Base-by-base conservation (phyloP, 1,139 yeast species). In the Diutina siamensis region DNA sequence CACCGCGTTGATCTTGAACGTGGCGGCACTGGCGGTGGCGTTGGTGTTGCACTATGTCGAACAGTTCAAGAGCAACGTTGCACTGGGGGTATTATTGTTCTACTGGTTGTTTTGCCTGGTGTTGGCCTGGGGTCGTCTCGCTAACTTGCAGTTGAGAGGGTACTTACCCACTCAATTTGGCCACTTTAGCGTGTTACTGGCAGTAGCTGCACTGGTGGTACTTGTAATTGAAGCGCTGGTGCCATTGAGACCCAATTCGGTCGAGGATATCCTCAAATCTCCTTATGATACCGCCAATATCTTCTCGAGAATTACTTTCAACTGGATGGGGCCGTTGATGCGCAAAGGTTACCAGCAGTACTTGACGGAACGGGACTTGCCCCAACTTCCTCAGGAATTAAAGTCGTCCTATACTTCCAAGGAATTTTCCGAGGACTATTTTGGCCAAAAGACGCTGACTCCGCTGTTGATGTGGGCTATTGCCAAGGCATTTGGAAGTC, bases 281-380 rank as follows among this genome's bases (percentile, higher is more conserved):
- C 95, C 97, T 3, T 80, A 76, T 51, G 97, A 89, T 55, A 65
- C 65, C 34, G 95, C 99, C 12, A 84, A 89, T 57, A 66, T 88
- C 21, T 88, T 89, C 56, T 79, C 94, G 17, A 73, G 76, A 50
- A 68, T 94, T 48, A 80, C 94, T 0, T 92, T 92, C 61, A 69
- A 78, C 40, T 92, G 99, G 99, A 84, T 92, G 94, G 78, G 89
- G 2, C 85, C 82, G 4, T 68, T 92, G 57, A 89, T 92, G 96
- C 80, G 72, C 57, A 75, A 74, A 48, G 99, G 99, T 21, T 86
- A 84, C 58, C 63, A 70, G 27, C 80, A 82, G 48, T 92, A 64
- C 59, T 70, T 92, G 53, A 74, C 81, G 10, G 92, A 84, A 56
- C 67, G 68, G 2, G 97, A 92, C 61, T 72, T 92, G 53, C 97